Conservation (phyloP, 2,329 filamentous ascomycete genomes). For the Aspergillus sp. region DNA sequence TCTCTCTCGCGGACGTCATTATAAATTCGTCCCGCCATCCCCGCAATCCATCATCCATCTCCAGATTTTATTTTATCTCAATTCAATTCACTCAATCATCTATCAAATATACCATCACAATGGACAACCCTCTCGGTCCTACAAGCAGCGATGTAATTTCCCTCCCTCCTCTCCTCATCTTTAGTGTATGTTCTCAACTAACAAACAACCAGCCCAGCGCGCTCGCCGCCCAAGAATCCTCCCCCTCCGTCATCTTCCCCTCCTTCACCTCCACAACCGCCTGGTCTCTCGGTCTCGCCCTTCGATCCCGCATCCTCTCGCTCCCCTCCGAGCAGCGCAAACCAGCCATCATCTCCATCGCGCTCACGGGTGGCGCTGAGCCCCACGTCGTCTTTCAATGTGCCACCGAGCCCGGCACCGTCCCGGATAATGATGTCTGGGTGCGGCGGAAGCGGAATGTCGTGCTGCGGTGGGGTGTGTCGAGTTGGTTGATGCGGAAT, state of each 20-base stretch:
- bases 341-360: conserved; percentile 38
- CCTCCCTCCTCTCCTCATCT: too few relatives aligned
- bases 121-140: too few relatives aligned
- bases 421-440: conserved; percentile 69
- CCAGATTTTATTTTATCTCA: too few relatives aligned
- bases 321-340: conserved; percentile 27
- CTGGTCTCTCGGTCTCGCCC: conserved; percentile 32
- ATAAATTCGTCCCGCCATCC: too few relatives aligned
- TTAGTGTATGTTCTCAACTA: background rate
- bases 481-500: conserved; percentile 66
- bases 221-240: conserved; percentile 27
- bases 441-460: conserved; percentile 66
- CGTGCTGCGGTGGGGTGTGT: conserved; percentile 65
- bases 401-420: conserved; percentile 61
- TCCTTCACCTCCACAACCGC: conserved; percentile 36
- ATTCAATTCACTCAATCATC: too few relatives aligned
- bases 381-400: conserved; percentile 65
- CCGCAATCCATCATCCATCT: too few relatives aligned
- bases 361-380: conserved; percentile 23
- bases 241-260: conserved; percentile 24
- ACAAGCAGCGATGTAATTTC: too few relatives aligned
- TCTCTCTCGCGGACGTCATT: too few relatives aligned
- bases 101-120: too few relatives aligned
- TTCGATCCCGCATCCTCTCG: conserved; percentile 33
- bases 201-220: conserved; percentile 14